These are phyloP conservation scores for Phytopythium litorale DNA, from an alignment of 352 stramenopile genomes.

Conservation along the genomic window DNA sequence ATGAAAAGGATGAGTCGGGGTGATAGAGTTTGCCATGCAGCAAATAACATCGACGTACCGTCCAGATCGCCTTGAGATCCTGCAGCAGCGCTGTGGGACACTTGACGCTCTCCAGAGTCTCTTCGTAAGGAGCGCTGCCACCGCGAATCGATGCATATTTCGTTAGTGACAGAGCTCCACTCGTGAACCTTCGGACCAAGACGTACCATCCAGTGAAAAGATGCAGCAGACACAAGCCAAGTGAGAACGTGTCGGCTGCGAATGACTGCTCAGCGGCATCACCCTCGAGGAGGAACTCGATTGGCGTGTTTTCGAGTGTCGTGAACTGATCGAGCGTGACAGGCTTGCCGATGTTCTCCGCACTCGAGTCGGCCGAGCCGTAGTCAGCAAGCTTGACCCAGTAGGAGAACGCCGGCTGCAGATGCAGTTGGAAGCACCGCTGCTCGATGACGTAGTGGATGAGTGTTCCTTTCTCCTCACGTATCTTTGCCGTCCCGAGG, in stretches of 20 bases:
- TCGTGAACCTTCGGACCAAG: not conserved
- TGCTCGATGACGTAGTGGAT: conserved; percentile 66
- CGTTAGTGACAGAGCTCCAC: not conserved
- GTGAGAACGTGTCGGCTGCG: conserved; percentile 93
- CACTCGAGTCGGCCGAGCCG: conserved; percentile 92
- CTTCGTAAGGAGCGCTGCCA: conserved; percentile 94
- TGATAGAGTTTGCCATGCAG: not conserved
- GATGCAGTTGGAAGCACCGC: conserved; percentile 44
- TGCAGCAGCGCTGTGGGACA: conserved; percentile 86
- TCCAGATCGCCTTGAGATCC: conserved; percentile 89
- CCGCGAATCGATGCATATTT: conserved; percentile 6
- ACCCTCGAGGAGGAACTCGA: conserved; percentile 95
- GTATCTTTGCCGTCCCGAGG: conserved; percentile 22
- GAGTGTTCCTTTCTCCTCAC: conserved; percentile 11
- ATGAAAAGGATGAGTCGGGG: not conserved
- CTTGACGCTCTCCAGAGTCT: conserved; percentile 91
- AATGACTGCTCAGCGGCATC: conserved; percentile 89
- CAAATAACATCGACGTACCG: conserved; percentile 25
- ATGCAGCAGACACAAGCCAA: conserved; percentile 96
- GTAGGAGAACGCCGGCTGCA: conserved; percentile 65
- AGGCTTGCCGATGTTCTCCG: conserved; percentile 82
- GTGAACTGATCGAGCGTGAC: conserved; percentile 95
- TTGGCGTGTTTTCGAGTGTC: conserved; percentile 97
- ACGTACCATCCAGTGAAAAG: conserved; percentile 92
- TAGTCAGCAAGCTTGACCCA: conserved; percentile 98